Evolutionary conservation across 2,329 filamentous ascomycete species (phyloP), one percentile per base, ranked within the genome.

Genomic region (Penicillium sp.): DNA sequence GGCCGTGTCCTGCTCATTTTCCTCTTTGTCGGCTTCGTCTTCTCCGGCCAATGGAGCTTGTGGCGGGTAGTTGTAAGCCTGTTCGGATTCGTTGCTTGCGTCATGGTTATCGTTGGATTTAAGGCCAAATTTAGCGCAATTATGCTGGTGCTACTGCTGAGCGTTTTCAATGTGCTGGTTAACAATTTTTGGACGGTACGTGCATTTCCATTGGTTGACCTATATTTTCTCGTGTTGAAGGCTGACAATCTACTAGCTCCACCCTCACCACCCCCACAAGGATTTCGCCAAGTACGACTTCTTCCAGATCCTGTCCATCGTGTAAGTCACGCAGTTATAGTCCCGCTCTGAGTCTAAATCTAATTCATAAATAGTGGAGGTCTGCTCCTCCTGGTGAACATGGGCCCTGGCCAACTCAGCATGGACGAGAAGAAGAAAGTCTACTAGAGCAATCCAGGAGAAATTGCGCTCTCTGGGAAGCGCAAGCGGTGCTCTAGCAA

Each of bases 341-440:
- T 31, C 4, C 23, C 26, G 26, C 26, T 26, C 26, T 44, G 9
- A 29, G 11, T 26, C 29, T 15, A 9, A 17, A 11, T 29, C n/a
- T 8, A 23, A 41, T 11, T 13, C 21, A 9, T 41, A 5, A 15
- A 31, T 64, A 88, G 86, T 69, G 95, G 95, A 67, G 95, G 95
- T 78, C 91, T 99, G 61, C 86, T 99, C 62, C 89, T 99, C 69
- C 88, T 99, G 69, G 93, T 98, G 82, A 99, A 99, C 88, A 97
- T 95, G 87, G 95, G 95, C 65, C 95, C 95, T 9, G 95, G 95
- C 67, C 93, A 97, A 80, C 91, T 98, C 85, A 96, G 91, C 78
- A 94, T 98, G 79, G 95, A 99, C 81, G 95, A 99, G 88, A 99
- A 99, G 91, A 99, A 99, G 89, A 99, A 99, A 87, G 95, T 99